These are phyloP conservation scores for Neospermospora avenae DNA, from an alignment of 2,329 filamentous ascomycete genomes.

Conservation along the genomic window DNA sequence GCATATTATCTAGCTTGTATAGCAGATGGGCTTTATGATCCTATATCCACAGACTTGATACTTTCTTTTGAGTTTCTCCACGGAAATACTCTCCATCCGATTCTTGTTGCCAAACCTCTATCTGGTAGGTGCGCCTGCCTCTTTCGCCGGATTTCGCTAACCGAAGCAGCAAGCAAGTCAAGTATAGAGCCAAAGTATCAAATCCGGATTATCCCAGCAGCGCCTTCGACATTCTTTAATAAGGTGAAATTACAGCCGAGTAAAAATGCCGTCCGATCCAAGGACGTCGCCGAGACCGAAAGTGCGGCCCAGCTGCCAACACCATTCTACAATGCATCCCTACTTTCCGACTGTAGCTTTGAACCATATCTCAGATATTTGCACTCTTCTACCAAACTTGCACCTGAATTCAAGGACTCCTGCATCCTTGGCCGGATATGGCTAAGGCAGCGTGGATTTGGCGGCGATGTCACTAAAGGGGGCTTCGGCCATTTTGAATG, in stretches of 20 bases:
- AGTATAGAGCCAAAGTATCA: slow-evolving; percentile 44
- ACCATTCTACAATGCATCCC: slow-evolving; percentile 83
- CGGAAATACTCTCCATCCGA: slow-evolving; percentile 73
- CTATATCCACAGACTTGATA: slow-evolving; percentile 51
- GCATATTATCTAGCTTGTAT: slow-evolving; percentile 88
- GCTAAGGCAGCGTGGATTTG: slow-evolving; percentile 84
- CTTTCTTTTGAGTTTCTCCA: slow-evolving; percentile 64
- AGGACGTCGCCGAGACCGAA: slow-evolving; percentile 44
- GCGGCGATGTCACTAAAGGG: slow-evolving; percentile 64
- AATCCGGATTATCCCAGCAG: slow-evolving; percentile 75
- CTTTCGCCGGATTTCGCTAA: not conserved
- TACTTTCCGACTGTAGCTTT: slow-evolving; percentile 74
- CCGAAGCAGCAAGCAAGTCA: slow-evolving; percentile 29
- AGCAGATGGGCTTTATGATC: slow-evolving; percentile 63
- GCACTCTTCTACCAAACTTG: slow-evolving; percentile 61
- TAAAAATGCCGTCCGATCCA: slow-evolving; percentile 66
- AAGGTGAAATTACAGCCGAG: slow-evolving; percentile 66
- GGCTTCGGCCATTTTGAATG: slow-evolving; percentile 95
- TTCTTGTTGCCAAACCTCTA: slow-evolving; percentile 48
- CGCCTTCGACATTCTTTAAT: slow-evolving; percentile 67
- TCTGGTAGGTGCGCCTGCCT: slow-evolving; percentile 14
- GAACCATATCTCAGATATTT: slow-evolving; percentile 73
- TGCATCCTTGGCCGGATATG: slow-evolving; percentile 84
- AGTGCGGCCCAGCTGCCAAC: slow-evolving; percentile 49
- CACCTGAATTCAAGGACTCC: slow-evolving; percentile 65